Evolutionary conservation across 495 filamentous ascomycete species (phyloP).

Genomic region (Cercophora scortea): DNA sequence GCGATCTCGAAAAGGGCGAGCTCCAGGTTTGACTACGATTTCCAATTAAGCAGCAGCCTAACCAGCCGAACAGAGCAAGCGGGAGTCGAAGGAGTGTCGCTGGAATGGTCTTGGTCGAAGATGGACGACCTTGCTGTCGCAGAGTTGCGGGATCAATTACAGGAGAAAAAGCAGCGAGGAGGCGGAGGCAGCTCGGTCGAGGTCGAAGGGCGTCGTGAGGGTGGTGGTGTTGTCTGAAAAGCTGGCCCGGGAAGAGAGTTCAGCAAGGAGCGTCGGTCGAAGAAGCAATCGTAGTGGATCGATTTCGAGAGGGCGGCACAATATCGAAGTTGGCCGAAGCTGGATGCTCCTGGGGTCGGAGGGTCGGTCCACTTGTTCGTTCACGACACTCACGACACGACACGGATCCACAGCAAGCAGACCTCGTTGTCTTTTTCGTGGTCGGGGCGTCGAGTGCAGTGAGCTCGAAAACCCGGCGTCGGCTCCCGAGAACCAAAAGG

Average conservation of each 20-base stretch:
- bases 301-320: constrained; percentile 6
- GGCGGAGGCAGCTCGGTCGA: background rate
- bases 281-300: constrained; percentile 1
- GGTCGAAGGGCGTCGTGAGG: constrained; percentile 8
- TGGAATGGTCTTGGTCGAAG: constrained; percentile 7
- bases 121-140: background rate
- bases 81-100: constrained; percentile 13
- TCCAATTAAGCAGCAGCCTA: constrained; percentile 14
- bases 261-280: constrained; percentile 9
- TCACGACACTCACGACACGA: background rate
- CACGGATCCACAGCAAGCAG: too few relatives aligned
- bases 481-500: constrained; percentile 3
- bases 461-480: background rate
- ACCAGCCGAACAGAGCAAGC: background rate
- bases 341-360: background rate
- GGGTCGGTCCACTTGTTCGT: background rate
- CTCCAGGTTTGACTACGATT: background rate
- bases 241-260: background rate
- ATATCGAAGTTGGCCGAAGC: constrained; percentile 1
- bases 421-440: background rate
- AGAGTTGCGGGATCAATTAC: background rate
- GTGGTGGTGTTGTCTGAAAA: constrained; percentile 3
- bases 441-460: background rate
- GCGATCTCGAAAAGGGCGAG: constrained; percentile 1
- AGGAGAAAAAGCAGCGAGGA: background rate